Conservation (phyloP, 83 land plant genomes). For the Picea abies region DNA sequence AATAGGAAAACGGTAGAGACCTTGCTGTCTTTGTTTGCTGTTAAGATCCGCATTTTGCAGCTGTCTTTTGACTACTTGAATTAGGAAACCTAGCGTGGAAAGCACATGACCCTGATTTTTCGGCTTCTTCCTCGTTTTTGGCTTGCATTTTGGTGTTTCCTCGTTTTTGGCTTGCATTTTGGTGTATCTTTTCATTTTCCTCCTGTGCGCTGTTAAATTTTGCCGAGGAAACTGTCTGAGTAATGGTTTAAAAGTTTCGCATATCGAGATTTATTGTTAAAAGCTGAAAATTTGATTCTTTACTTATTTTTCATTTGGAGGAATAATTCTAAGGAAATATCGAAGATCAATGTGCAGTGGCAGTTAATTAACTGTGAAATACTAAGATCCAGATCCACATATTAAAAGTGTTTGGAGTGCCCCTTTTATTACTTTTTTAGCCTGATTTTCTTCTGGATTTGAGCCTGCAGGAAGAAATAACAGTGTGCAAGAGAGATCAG, state of each 20-base stretch:
- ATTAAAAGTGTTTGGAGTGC: not conserved
- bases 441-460: not conserved
- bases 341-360: not conserved
- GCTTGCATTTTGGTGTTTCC: not conserved
- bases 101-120: not conserved
- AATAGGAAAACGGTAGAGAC: not conserved
- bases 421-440: not conserved
- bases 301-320: not conserved
- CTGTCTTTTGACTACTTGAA: not conserved
- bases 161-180: not conserved
- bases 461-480: not conserved
- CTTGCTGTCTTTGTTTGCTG: not conserved
- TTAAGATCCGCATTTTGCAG: not conserved
- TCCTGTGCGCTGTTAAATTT: not conserved
- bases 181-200: not conserved
- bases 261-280: not conserved
- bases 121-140: too few species aligned
- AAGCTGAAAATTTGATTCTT: not conserved
- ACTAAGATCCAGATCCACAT: not conserved
- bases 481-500: not conserved
- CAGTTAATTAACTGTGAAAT: not conserved
- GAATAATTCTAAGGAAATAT: not conserved
- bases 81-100: not conserved
- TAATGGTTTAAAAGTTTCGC: too few species aligned
- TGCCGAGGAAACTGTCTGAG: not conserved